Evolutionary conservation across 192 early-diverging fungal genomes (phyloP).

Genomic region (Nowakowskiella sp.): DNA sequence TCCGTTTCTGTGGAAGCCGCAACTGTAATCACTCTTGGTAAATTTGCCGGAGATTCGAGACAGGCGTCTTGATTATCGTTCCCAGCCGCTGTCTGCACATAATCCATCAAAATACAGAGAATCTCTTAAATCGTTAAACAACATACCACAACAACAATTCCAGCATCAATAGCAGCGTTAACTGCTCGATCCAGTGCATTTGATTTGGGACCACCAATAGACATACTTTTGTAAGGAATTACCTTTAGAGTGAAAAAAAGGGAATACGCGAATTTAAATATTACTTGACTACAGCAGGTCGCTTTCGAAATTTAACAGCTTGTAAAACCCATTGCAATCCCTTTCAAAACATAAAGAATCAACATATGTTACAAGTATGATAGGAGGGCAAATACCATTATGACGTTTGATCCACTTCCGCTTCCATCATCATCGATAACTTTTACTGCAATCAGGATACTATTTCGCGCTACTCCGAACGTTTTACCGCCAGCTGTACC

Average conservation of each 20-base stretch:
- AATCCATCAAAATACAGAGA: background rate
- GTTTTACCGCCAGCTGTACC: slow-evolving; percentile 34
- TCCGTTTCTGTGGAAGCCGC: slow-evolving; percentile 3
- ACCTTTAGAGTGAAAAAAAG: too few species aligned
- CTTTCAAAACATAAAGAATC: background rate
- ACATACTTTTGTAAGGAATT: too few species aligned
- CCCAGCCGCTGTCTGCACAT: slow-evolving; percentile 35
- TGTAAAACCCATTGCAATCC: background rate
- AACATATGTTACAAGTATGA: background rate
- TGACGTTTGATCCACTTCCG: slow-evolving; percentile 33
- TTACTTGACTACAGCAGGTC: slow-evolving; percentile 32
- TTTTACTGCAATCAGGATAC: slow-evolving; percentile 41
- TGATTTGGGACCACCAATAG: slow-evolving; percentile 41
- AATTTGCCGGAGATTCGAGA: slow-evolving; percentile 31
- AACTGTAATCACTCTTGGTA: slow-evolving; percentile 16
- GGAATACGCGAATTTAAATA: too few species aligned
- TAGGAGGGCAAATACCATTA: slow-evolving; percentile 30
- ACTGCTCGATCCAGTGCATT: slow-evolving; percentile 36
- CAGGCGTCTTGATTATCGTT: slow-evolving; percentile 45
- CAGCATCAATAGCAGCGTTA: slow-evolving; percentile 14
- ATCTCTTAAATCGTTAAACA: background rate
- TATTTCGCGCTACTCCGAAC: slow-evolving; percentile 50
- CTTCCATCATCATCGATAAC: slow-evolving; percentile 38
- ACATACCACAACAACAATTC: slow-evolving; percentile 36
- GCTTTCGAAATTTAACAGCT: background rate